These are phyloP conservation scores for Stipa capillata DNA, from an alignment of 176 grass and related monocot species.

Conservation along the genomic window DNA sequence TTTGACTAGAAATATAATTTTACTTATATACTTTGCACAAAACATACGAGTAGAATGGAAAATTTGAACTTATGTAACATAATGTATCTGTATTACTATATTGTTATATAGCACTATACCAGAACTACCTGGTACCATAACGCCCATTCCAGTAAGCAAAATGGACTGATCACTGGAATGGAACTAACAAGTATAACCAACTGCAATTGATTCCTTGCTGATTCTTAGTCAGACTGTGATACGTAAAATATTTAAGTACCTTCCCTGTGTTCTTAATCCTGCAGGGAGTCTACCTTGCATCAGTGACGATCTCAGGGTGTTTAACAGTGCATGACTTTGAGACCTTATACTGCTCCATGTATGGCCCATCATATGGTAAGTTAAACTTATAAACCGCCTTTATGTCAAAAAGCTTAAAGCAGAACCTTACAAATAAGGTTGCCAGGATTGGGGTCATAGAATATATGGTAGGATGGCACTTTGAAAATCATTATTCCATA, in stretches of 20 bases:
- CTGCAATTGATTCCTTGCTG: neutral
- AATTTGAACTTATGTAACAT: neutral
- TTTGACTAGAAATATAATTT: neutral
- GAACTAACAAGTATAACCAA: neutral
- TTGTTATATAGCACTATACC: no score
- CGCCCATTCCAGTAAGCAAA: neutral
- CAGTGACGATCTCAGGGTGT: constrained; percentile 82
- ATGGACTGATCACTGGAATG: neutral
- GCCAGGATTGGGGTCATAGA: neutral
- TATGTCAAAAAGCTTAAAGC: neutral
- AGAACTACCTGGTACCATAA: neutral
- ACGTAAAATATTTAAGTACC: constrained; percentile 3
- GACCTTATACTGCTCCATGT: constrained; percentile 63
- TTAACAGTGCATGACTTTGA: constrained; percentile 95
- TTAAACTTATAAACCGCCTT: constrained; percentile 10
- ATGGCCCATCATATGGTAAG: constrained; percentile 56
- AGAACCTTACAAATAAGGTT: neutral
- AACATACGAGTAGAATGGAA: neutral
- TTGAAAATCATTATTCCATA: neutral
- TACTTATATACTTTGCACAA: neutral
- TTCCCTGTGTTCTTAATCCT: constrained; percentile 24
- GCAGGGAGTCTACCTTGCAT: constrained; percentile 94
- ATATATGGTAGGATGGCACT: neutral
- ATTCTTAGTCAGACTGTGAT: neutral
- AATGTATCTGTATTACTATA: no score